phyloP scores from a whole-genome alignment of 129 eudicot genomes.

The Centaurea solstitialis region DNA sequence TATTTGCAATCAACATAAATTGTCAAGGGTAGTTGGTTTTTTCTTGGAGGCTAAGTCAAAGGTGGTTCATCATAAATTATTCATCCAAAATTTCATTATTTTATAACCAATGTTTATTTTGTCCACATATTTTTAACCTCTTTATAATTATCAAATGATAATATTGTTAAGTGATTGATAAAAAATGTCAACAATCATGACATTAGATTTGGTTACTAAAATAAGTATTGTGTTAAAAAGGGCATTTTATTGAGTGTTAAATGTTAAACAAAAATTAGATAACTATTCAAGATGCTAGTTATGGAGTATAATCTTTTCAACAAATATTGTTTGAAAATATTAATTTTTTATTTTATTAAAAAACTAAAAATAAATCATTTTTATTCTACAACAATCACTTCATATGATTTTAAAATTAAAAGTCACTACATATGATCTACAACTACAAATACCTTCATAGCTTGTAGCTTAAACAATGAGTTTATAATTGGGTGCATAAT shows the following conservation, averaged over 20 bases:
- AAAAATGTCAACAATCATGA: too few species aligned
- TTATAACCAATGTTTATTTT: not conserved
- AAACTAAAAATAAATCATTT: not conserved
- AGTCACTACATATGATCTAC: too few species aligned
- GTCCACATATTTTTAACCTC: not conserved
- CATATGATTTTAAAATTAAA: not conserved
- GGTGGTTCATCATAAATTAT: conserved; percentile 24
- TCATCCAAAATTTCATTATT: not conserved
- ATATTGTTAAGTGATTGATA: too few species aligned
- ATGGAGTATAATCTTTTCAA: too few species aligned
- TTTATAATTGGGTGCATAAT: not conserved
- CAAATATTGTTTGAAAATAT: too few species aligned
- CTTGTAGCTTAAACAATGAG: not conserved
- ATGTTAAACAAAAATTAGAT: too few species aligned
- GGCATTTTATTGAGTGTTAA: too few species aligned
- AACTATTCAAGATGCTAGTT: too few species aligned
- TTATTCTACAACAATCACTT: not conserved
- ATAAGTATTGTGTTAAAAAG: too few species aligned
- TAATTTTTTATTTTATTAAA: too few species aligned
- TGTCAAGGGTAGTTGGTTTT: conserved; percentile 40
- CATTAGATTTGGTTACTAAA: too few species aligned
- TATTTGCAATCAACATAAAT: conserved; percentile 11
- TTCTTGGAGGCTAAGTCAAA: conserved; percentile 33
- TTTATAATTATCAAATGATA: not conserved
- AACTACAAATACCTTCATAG: not conserved